These are phyloP conservation scores for Backusella australiensis DNA, from an alignment of 192 early-diverging fungal species.

Conservation along the genomic window DNA sequence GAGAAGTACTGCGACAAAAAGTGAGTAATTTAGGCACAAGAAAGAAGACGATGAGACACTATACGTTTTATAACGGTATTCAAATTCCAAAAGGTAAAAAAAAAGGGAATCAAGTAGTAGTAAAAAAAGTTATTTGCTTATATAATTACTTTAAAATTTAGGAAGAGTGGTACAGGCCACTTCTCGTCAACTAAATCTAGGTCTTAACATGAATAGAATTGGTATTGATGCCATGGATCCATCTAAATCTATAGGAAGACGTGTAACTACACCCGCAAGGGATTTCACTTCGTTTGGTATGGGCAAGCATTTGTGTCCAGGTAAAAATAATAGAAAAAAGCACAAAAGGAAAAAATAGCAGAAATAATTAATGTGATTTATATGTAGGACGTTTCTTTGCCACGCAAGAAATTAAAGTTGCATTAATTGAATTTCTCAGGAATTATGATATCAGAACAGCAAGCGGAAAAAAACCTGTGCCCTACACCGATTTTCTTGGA, in stretches of 20 bases:
- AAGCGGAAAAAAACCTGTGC: background rate
- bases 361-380: background rate
- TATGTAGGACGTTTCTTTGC: constrained; percentile 23
- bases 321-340: background rate
- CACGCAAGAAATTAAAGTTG: constrained; percentile 27
- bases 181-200: constrained; percentile 19
- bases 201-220: background rate
- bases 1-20: constrained; percentile 24
- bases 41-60: constrained; percentile 17
- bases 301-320: constrained; percentile 17
- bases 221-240: constrained; percentile 7
- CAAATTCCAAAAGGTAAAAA: constrained; percentile 18
- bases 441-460: constrained; percentile 19
- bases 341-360: background rate
- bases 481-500: constrained; percentile 9
- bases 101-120: background rate
- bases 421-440: constrained; percentile 6
- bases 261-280: background rate
- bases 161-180: constrained; percentile 4
- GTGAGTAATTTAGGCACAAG: constrained; percentile 8
- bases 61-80: constrained; percentile 20
- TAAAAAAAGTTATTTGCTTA: background rate
- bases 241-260: background rate
- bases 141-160: background rate
- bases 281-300: constrained; percentile 16